Percentiles rank a stretch among this genome's conserved stretches.
phyloP scores from a whole-genome alignment of 192 early-diverging fungal genomes.

The Phlyctochytrium arcticum region DNA sequence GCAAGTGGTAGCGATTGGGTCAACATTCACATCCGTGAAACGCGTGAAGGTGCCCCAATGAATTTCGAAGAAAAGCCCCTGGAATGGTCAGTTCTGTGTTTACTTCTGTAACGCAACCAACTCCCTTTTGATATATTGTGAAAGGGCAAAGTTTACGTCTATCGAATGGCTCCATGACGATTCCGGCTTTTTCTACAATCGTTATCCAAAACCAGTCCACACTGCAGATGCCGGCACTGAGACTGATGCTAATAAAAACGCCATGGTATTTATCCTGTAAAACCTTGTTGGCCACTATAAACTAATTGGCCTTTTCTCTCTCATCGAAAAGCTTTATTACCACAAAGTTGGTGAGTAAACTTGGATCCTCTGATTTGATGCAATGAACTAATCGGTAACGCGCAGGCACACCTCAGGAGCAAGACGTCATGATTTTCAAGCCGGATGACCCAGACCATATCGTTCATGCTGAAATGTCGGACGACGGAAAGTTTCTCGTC shows the following conservation, averaged over 20 bases:
- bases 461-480: slow-evolving; percentile 29
- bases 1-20: slow-evolving; percentile 64
- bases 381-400: slow-evolving; percentile 20
- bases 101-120: neutral
- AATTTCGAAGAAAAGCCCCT: slow-evolving; percentile 41
- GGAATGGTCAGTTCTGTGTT: slow-evolving; percentile 20
- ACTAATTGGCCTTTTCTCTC: neutral
- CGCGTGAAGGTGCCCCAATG: slow-evolving; percentile 20
- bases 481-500: slow-evolving; percentile 61
- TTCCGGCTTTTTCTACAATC: slow-evolving; percentile 63
- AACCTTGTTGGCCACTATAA: neutral
- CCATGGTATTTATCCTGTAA: slow-evolving; percentile 25
- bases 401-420: slow-evolving; percentile 51
- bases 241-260: slow-evolving; percentile 46
- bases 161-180: slow-evolving; percentile 65
- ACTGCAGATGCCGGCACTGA: slow-evolving; percentile 53
- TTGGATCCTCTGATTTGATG: neutral
- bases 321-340: slow-evolving; percentile 31
- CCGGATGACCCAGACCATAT: slow-evolving; percentile 41
- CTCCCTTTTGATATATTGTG: slow-evolving; percentile 1
- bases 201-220: slow-evolving; percentile 42
- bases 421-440: slow-evolving; percentile 57
- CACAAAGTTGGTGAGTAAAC: slow-evolving; percentile 43
- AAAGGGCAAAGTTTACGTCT: slow-evolving; percentile 56
- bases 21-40: slow-evolving; percentile 47